phyloP scores from a whole-genome alignment of 2,329 filamentous ascomycete genomes.

The Fusarium heterosporum region DNA sequence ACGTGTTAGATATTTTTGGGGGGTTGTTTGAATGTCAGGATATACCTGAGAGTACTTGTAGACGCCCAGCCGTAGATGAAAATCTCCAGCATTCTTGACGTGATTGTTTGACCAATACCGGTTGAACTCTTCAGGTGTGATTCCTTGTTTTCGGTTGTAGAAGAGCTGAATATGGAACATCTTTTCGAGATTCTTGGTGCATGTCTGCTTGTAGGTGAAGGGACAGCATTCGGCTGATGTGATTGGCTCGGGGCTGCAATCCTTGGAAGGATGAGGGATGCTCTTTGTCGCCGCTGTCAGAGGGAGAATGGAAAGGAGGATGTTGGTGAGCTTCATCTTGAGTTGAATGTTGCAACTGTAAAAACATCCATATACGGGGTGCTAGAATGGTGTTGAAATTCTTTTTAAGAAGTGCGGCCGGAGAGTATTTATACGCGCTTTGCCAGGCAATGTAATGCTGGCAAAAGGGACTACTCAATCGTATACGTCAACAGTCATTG shows the following conservation, averaged over 20 bases:
- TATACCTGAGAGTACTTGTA: constrained; percentile 14
- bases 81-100: constrained; percentile 13
- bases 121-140: constrained; percentile 1
- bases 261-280: background rate
- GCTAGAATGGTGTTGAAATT: rapidly evolving
- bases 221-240: constrained; percentile 8
- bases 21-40: rapidly evolving
- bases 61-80: background rate
- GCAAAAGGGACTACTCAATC: no score
- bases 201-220: constrained; percentile 10
- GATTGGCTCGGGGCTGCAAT: background rate
- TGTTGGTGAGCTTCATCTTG: background rate
- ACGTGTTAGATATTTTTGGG: rapidly evolving
- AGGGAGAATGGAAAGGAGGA: background rate
- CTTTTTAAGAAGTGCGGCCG: background rate
- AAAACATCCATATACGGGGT: rapidly evolving
- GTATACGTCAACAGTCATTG: background rate
- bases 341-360: rapidly evolving
- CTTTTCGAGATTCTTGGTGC: constrained; percentile 9
- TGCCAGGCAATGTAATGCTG: no score
- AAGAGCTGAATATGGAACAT: constrained; percentile 17
- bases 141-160: constrained; percentile 2
- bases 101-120: constrained; percentile 21
- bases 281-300: background rate
- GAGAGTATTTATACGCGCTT: no score